phyloP scores from a whole-genome alignment of 495 filamentous ascomycete genomes.

The Diplogelasinospora grovesii region DNA sequence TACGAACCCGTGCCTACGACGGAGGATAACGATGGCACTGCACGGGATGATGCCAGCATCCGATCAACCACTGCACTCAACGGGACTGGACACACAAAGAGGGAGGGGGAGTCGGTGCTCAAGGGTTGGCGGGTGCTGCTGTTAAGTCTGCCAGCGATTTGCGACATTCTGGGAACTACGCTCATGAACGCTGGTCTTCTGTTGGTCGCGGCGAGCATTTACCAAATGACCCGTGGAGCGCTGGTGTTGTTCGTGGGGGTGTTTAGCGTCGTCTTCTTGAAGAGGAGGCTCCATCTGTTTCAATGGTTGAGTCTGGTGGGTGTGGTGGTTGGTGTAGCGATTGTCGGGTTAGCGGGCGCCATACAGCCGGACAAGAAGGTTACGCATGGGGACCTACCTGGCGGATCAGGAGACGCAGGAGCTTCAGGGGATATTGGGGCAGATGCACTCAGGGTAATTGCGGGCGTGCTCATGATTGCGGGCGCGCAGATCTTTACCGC shows the following conservation, averaged over 20 bases:
- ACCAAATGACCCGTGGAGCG: slow-evolving; percentile 96
- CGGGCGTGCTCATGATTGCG: slow-evolving; percentile 85
- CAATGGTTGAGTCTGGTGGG: slow-evolving; percentile 86
- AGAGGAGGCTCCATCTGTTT: slow-evolving; percentile 66
- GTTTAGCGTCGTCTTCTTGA: slow-evolving; percentile 88
- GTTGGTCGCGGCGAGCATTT: slow-evolving; percentile 90
- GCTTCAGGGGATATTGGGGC: slow-evolving; percentile 27
- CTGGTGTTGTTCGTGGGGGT: slow-evolving; percentile 91
- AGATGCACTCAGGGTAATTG: slow-evolving; percentile 62
- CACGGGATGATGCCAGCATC: slow-evolving; percentile 35
- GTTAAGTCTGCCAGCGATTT: slow-evolving; percentile 80
- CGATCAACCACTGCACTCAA: slow-evolving; percentile 43
- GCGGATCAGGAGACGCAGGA: too few relatives aligned
- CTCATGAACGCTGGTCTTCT: slow-evolving; percentile 94
- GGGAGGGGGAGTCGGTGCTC: slow-evolving; percentile 45
- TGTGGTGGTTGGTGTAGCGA: slow-evolving; percentile 78
- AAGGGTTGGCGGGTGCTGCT: slow-evolving; percentile 66
- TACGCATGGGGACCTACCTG: slow-evolving; percentile 28
- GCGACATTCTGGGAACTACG: slow-evolving; percentile 90
- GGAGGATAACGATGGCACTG: slow-evolving; percentile 25
- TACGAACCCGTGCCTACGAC: slow-evolving; percentile 55
- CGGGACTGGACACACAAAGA: slow-evolving; percentile 24
- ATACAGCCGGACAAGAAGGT: slow-evolving; percentile 62
- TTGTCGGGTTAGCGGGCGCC: slow-evolving; percentile 84
- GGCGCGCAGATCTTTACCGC: slow-evolving; percentile 95